phyloP scores from a whole-genome alignment of 805 yeast species.

The Cyberlindnera samutprakarnensis region DNA sequence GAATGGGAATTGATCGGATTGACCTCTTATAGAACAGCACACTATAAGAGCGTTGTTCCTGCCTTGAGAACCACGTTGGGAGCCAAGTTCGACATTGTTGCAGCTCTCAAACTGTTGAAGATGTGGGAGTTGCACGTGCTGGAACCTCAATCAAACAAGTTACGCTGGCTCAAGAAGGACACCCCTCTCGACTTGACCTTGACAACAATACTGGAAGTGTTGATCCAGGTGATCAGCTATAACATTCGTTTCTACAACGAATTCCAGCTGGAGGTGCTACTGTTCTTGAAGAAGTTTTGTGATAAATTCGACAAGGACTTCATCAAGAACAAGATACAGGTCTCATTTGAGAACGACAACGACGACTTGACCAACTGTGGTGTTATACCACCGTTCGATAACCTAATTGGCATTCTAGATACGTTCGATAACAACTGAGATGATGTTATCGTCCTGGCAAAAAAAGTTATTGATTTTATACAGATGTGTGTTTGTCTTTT shows the following conservation, averaged over 20 bases:
- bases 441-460: too few relatives aligned
- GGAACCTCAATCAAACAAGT: conserved; percentile 14
- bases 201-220: conserved; percentile 33
- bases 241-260: conserved; percentile 59
- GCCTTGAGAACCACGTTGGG: conserved; percentile 47
- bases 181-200: conserved; percentile 16
- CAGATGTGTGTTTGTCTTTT: too few relatives aligned
- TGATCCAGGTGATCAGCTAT: conserved; percentile 51
- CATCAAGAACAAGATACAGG: conserved; percentile 23
- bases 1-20: conserved; percentile 73
- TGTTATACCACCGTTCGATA: conserved; percentile 22
- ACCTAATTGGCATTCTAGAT: conserved; percentile 8
- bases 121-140: conserved; percentile 23
- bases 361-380: conserved; percentile 17
- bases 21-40: conserved; percentile 40
- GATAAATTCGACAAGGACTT: conserved; percentile 26
- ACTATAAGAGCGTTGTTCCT: conserved; percentile 40
- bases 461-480: too few relatives aligned
- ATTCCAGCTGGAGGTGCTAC: conserved; percentile 35
- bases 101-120: conserved; percentile 41
- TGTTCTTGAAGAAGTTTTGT: conserved; percentile 37
- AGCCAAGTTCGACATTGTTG: conserved; percentile 57
- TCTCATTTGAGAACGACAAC: conserved; percentile 22
- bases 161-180: conserved; percentile 5
- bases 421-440: background rate